Base-by-base conservation (phyloP, 2,329 filamentous ascomycete species). In the Grosmannia clavigera region DNA sequence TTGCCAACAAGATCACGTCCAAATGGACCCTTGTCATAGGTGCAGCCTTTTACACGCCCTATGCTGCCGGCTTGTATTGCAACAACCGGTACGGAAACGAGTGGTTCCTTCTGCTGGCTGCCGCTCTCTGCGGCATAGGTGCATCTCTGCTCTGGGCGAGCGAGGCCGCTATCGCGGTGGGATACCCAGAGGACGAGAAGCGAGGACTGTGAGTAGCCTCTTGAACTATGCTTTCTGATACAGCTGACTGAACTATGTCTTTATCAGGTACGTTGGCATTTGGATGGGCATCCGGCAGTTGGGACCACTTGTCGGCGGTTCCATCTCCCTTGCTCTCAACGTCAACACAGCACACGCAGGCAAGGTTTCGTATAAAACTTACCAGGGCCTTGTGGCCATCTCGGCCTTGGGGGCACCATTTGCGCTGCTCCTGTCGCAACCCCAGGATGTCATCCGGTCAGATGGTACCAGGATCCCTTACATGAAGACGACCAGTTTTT, bases 31-130 rank as follows among this genome's bases (percentile, higher is more conserved):
- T 59, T 7, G 25, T 54, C 7, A 14, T 59, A 2, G 58, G 58
- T n/a, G 58, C 58, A 5, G 50, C 50, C 2, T 46, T 54, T n/a
- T 59, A 55, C 22, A 54, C 58, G 5, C 58, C 50, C 27, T 59
- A 59, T 29, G 52, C 50, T 4, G 58, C 58, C n/a, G 52, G 58
- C 22, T 40, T 59, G 5, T 59, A 59, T 52, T 55, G 50, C 52
- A 59, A 55, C 52, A 55, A 55, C 22, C 51, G 35, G n/a, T 48
- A 54, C 19, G 29, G 38, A 6, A 6, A 46, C n/a, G 50, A 50
- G 19, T 55, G 58, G 58, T 55, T 59, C 22, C 58, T 59, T 14
- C 38, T 59, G n/a, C 35, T 59, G 25, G 58, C 29, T 3, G 50
- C 50, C 3, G 38, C 52, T 29, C 29, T 59, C 29, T 59, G 58